Conservation (phyloP, 2,329 filamentous ascomycete species). For the Colletotrichum melonis region DNA sequence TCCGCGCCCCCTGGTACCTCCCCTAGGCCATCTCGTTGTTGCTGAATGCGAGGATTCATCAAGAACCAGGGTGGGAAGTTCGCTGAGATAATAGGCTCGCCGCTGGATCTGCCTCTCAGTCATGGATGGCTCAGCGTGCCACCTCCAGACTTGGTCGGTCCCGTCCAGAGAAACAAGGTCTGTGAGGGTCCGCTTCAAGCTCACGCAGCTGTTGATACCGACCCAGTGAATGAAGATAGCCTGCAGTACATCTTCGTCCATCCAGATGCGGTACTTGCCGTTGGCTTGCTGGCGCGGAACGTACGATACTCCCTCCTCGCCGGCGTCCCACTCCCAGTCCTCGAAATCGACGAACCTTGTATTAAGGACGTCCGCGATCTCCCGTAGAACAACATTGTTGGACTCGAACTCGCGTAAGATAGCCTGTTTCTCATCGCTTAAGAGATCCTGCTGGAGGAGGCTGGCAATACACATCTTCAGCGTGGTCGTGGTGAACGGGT, state of each 20-base stretch:
- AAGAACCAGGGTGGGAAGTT: neutral
- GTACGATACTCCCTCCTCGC: conserved; percentile 49
- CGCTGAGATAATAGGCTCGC: conserved; percentile 51
- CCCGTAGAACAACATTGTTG: conserved; percentile 54
- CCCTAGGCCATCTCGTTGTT: neutral
- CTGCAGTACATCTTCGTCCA: conserved; percentile 64
- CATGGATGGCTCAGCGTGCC: neutral
- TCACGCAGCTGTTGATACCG: conserved; percentile 58
- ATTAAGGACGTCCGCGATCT: conserved; percentile 64
- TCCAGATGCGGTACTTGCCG: conserved; percentile 60
- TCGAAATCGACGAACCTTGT: conserved; percentile 58
- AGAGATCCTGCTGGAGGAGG: conserved; percentile 55
- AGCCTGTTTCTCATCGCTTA: conserved; percentile 54
- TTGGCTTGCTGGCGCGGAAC: conserved; percentile 60
- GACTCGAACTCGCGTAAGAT: conserved; percentile 56
- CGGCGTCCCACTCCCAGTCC: conserved; percentile 58
- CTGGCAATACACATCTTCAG: conserved; percentile 55
- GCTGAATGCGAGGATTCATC: neutral
- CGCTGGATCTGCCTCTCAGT: conserved; percentile 31
- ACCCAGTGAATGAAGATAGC: conserved; percentile 63
- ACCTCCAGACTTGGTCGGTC: conserved; percentile 45
- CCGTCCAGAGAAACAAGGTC: conserved; percentile 39
- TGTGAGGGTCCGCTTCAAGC: conserved; percentile 51
- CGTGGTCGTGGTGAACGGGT: conserved; percentile 47
- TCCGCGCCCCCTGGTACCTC: no score